Evolutionary conservation across 768 basidiomycete genomes (phyloP).

Genomic region (Termitomyces sp.): DNA sequence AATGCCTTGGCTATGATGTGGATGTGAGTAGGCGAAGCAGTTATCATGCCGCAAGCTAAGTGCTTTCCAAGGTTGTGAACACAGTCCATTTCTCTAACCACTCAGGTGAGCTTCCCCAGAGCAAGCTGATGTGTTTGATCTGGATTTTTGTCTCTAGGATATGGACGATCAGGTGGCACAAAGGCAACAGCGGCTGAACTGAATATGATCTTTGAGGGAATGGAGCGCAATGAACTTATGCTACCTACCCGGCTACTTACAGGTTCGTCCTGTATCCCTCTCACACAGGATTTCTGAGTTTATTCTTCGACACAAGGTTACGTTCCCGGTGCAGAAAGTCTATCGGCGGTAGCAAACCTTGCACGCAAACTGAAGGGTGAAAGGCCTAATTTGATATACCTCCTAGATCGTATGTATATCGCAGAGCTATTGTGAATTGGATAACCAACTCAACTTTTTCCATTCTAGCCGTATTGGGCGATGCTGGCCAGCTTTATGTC

Average conservation of each 20-base stretch:
- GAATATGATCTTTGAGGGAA: conserved; percentile 59
- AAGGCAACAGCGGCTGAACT: conserved; percentile 77
- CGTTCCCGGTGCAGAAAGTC: conserved; percentile 64
- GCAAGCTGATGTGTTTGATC: neutral
- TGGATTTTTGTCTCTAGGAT: conserved; percentile 46
- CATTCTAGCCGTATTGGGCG: conserved; percentile 83
- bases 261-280: conserved; percentile 32
- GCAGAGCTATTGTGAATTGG: neutral
- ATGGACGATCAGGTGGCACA: conserved; percentile 75
- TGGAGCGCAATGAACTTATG: conserved; percentile 76
- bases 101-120: conserved; percentile 46
- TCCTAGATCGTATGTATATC: conserved; percentile 77
- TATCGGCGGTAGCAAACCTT: conserved; percentile 59
- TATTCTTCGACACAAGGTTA: conserved; percentile 49
- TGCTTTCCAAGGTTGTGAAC: conserved; percentile 61
- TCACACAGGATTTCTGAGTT: neutral
- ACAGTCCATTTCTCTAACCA: conserved; percentile 97
- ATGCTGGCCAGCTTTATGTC: conserved; percentile 86
- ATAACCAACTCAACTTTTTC: neutral
- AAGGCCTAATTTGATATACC: conserved; percentile 66
- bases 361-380: conserved; percentile 53
- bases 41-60: conserved; percentile 10
- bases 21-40: conserved; percentile 56
- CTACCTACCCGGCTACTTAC: conserved; percentile 72
- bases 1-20: conserved; percentile 89